A percentile compares a stretch with the other conserved stretches of the same genome.
phyloP scores from a whole-genome alignment of 1,284 basidiomycete genomes.

The Anthracocystis panici-leucophaei region DNA sequence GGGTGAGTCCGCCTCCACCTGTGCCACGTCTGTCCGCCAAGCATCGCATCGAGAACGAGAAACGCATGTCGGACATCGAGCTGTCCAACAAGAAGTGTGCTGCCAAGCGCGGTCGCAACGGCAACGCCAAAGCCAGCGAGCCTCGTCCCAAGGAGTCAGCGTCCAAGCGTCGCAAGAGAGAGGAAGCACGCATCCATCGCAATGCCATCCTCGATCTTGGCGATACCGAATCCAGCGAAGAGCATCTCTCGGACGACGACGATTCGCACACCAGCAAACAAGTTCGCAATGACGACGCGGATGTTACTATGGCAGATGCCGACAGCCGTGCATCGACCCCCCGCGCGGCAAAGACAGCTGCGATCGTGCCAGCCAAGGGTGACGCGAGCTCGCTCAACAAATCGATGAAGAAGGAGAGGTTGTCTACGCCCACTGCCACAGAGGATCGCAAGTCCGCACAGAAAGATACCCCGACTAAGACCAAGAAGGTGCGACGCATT shows the following conservation, averaged over 20 bases:
- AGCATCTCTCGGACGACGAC: slow-evolving; percentile 17
- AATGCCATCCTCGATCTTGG: slow-evolving; percentile 45
- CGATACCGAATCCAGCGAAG: slow-evolving; percentile 52
- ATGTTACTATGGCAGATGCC: slow-evolving; percentile 11
- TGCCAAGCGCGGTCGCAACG: slow-evolving; percentile 22
- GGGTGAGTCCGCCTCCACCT: slow-evolving; percentile 32
- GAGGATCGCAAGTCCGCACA: slow-evolving; percentile 23
- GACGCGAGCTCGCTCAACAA: slow-evolving; percentile 2
- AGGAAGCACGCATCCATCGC: slow-evolving; percentile 45
- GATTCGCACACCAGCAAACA: slow-evolving; percentile 6
- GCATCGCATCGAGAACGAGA: slow-evolving; percentile 31
- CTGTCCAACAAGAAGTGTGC: slow-evolving; percentile 42
- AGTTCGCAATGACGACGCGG: slow-evolving; percentile 15
- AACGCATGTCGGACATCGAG: slow-evolving; percentile 33
- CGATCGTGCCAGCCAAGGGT: background rate
- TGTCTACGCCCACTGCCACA: slow-evolving; percentile 5
- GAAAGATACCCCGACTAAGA: slow-evolving; percentile 31
- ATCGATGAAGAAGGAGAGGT: slow-evolving; percentile 29
- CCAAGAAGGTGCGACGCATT: slow-evolving; percentile 42
- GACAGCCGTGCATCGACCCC: slow-evolving; percentile 29
- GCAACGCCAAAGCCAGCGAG: slow-evolving; percentile 11
- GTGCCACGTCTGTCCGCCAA: slow-evolving; percentile 31
- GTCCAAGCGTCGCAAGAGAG: slow-evolving; percentile 35
- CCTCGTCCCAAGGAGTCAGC: slow-evolving; percentile 30
- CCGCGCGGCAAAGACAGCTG: slow-evolving; percentile 10